These are phyloP conservation scores for Ganoderma resinaceum DNA, from an alignment of 1,284 basidiomycete genomes.

Conservation along the genomic window DNA sequence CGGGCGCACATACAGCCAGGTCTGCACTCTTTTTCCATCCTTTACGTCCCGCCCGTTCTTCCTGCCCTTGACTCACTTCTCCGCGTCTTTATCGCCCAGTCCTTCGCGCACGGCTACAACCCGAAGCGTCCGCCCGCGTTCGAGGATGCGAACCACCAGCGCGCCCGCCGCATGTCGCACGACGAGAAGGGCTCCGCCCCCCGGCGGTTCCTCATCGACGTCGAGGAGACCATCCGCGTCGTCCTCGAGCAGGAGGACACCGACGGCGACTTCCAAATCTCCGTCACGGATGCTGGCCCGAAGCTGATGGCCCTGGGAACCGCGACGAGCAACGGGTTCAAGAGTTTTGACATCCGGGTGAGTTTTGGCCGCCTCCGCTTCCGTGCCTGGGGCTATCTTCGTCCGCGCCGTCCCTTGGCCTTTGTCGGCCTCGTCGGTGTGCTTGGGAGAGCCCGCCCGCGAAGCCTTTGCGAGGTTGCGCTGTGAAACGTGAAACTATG, in stretches of 20 bases:
- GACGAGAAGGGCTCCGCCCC: conserved; percentile 79
- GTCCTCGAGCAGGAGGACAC: conserved; percentile 99
- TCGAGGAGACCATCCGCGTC: conserved; percentile 98
- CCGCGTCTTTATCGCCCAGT: conserved; percentile 29
- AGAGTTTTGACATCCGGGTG: conserved; percentile 94
- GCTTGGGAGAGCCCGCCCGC: background rate
- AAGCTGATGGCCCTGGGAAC: conserved; percentile 97
- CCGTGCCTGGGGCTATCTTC: background rate
- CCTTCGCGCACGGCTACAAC: conserved; percentile 54
- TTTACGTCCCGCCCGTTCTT: conserved; percentile 7
- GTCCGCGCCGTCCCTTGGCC: background rate
- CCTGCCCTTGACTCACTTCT: conserved; percentile 19
- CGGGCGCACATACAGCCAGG: conserved; percentile 85
- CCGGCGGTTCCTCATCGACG: conserved; percentile 94
- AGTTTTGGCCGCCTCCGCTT: conserved; percentile 39
- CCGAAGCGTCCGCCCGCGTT: conserved; percentile 73
- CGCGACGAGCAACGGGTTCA: conserved; percentile 97
- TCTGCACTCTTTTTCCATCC: conserved; percentile 43
- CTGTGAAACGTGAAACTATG: background rate
- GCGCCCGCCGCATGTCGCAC: conserved; percentile 84
- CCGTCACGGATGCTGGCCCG: conserved; percentile 95
- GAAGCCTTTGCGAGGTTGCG: background rate
- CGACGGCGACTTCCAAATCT: conserved; percentile 96
- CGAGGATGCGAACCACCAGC: conserved; percentile 75
- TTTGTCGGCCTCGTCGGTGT: background rate